These are phyloP conservation scores for Sclerotiophoma versabilis DNA, from an alignment of 2,329 filamentous ascomycete species.

Conservation along the genomic window DNA sequence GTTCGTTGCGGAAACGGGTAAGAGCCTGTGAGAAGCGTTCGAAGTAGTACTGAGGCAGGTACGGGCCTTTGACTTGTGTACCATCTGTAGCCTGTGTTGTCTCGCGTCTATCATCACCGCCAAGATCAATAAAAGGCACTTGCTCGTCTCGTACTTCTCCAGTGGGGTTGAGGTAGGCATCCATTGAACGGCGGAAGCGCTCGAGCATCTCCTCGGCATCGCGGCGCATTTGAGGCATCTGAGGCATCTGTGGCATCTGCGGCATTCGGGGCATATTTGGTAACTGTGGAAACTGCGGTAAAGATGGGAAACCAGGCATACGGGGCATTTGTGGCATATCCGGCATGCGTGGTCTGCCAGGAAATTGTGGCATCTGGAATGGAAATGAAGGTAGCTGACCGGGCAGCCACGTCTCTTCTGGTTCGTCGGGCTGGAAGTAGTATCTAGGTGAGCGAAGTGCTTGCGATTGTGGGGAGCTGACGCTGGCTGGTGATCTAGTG, in stretches of 20 bases:
- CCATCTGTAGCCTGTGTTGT: slow-evolving; percentile 43
- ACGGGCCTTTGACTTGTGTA: slow-evolving; percentile 47
- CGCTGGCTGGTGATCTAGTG: slow-evolving; percentile 39
- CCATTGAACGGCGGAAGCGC: slow-evolving; percentile 49
- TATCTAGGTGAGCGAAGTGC: slow-evolving; percentile 45
- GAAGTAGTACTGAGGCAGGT: slow-evolving; percentile 55
- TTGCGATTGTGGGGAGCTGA: slow-evolving; percentile 42
- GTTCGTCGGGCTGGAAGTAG: slow-evolving; percentile 48
- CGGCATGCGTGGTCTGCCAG: slow-evolving; percentile 40
- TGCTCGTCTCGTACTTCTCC: slow-evolving; percentile 43
- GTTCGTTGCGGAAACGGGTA: slow-evolving; percentile 55
- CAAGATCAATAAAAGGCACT: slow-evolving; percentile 47
- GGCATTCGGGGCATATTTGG: slow-evolving; percentile 36
- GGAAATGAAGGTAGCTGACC: slow-evolving; percentile 46
- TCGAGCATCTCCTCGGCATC: slow-evolving; percentile 47
- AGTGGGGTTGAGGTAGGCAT: slow-evolving; percentile 53
- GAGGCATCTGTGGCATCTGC: slow-evolving; percentile 32
- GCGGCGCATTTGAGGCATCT: slow-evolving; percentile 36
- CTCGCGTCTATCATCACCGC: slow-evolving; percentile 46
- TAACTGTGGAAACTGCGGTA: slow-evolving; percentile 43
- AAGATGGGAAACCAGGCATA: slow-evolving; percentile 40
- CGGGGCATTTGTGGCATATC: slow-evolving; percentile 39
- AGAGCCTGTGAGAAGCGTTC: slow-evolving; percentile 55
- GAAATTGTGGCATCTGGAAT: slow-evolving; percentile 48
- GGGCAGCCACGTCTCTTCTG: slow-evolving; percentile 48